Percentiles rank a stretch among this genome's conserved stretches.
Evolutionary conservation across 1,284 basidiomycete species (phyloP).

Genomic region (Sphaerobolus stellatus): DNA sequence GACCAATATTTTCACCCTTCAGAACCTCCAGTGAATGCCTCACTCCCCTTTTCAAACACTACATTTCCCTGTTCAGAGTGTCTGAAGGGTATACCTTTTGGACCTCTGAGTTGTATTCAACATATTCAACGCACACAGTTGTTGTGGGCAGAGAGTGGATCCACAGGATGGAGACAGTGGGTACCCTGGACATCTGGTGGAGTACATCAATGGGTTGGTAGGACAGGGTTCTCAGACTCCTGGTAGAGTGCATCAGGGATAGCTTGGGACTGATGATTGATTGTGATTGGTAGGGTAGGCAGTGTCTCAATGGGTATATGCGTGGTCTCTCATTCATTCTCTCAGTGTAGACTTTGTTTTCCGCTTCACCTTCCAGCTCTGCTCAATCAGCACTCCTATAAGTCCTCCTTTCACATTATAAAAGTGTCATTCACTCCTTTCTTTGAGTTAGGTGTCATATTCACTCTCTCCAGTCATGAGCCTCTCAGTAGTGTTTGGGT

Average conservation of each 20-base stretch:
- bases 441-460: too few relatives aligned
- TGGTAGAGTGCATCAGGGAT: too few relatives aligned
- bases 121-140: constrained; percentile 45
- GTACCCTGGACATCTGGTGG: constrained; percentile 19
- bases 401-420: constrained; percentile 22
- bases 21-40: too few relatives aligned
- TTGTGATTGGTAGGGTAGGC: too few relatives aligned
- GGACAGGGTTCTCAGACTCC: constrained; percentile 37
- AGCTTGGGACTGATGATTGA: too few relatives aligned
- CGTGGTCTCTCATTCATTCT: constrained; percentile 32
- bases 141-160: constrained; percentile 37
- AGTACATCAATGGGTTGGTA: constrained; percentile 32
- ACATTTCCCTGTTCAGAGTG: constrained; percentile 32
- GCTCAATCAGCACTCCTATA: constrained; percentile 12
- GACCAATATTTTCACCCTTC: too few relatives aligned
- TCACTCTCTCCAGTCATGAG: too few relatives aligned
- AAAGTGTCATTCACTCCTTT: too few relatives aligned
- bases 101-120: constrained; percentile 46
- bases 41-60: constrained; percentile 45
- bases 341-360: constrained; percentile 20
- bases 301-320: too few relatives aligned
- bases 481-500: too few relatives aligned
- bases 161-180: constrained; percentile 27
- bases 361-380: constrained; percentile 18
- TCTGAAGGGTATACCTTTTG: constrained; percentile 36